Evolutionary conservation across 2,329 filamentous ascomycete species (phyloP).

Genomic region (Dryadomyces quercus-mongolicae): DNA sequence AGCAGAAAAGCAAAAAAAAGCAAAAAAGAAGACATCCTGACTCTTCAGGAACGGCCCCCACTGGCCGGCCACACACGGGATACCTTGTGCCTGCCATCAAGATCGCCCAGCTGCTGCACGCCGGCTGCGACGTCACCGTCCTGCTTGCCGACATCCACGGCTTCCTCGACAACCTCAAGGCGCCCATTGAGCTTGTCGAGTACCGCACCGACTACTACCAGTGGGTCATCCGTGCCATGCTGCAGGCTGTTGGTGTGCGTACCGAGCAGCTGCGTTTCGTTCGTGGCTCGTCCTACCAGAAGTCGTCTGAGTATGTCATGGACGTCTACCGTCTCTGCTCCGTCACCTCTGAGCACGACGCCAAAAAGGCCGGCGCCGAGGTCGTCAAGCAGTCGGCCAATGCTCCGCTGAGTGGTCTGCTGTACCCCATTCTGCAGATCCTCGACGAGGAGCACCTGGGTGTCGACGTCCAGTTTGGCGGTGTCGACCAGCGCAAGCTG

Average conservation of each 20-base stretch:
- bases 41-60: constrained; percentile 58
- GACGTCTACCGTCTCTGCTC: constrained; percentile 70
- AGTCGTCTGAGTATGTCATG: constrained; percentile 64
- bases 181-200: constrained; percentile 77
- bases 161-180: constrained; percentile 75
- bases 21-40: not conserved
- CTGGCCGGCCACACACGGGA: constrained; percentile 76
- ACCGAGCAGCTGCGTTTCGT: constrained; percentile 74
- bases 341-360: constrained; percentile 64
- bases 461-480: constrained; percentile 82
- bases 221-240: constrained; percentile 58
- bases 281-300: constrained; percentile 74
- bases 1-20: not conserved
- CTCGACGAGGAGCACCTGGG: constrained; percentile 83
- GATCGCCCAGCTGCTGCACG: constrained; percentile 74
- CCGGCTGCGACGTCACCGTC: constrained; percentile 71
- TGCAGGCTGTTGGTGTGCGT: constrained; percentile 67
- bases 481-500: constrained; percentile 74
- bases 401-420: constrained; percentile 58
- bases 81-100: constrained; percentile 87
- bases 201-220: constrained; percentile 76
- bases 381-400: constrained; percentile 87
- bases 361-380: constrained; percentile 83
- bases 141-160: constrained; percentile 64
- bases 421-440: constrained; percentile 82